These are phyloP conservation scores for Rostrohypoxylon terebratum DNA, from an alignment of 495 filamentous ascomycete genomes.

Conservation along the genomic window DNA sequence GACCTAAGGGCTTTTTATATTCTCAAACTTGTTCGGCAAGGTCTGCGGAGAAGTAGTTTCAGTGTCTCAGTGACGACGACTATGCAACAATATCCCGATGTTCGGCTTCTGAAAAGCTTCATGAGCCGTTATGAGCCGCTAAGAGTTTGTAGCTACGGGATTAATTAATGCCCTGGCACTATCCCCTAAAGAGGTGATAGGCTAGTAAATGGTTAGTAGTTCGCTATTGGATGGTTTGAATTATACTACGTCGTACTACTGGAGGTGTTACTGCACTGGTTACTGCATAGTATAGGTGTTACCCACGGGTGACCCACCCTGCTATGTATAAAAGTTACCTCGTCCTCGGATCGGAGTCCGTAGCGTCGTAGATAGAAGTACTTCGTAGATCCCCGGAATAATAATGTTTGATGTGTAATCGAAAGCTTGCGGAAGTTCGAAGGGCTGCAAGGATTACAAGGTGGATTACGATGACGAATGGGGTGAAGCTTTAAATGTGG, in stretches of 20 bases:
- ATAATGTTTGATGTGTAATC: slow-evolving; percentile 11
- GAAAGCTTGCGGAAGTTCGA: slow-evolving; percentile 21
- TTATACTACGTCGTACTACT: too few relatives aligned
- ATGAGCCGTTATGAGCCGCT: not conserved
- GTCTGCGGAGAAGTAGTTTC: slow-evolving; percentile 33
- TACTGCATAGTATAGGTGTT: not conserved
- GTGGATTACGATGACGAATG: slow-evolving; percentile 10
- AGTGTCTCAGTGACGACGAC: not conserved
- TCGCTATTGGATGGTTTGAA: slow-evolving; percentile 4
- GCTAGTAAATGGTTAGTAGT: too few relatives aligned
- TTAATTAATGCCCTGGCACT: slow-evolving; percentile 39
- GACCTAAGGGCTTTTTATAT: slow-evolving; percentile 24
- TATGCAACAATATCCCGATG: slow-evolving; percentile 24
- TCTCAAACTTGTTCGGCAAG: slow-evolving; percentile 30
- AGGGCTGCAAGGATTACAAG: not conserved
- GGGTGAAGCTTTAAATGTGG: slow-evolving; percentile 30
- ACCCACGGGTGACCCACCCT: slow-evolving; percentile 25
- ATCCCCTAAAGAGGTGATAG: slow-evolving; percentile 15
- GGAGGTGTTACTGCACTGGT: too few relatives aligned
- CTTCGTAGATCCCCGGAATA: slow-evolving; percentile 4
- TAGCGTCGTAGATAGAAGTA: not conserved
- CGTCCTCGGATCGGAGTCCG: slow-evolving; percentile 30
- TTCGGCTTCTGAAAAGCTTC: slow-evolving; percentile 31
- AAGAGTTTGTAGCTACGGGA: slow-evolving; percentile 23
- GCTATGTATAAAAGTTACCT: slow-evolving; percentile 19